These are phyloP conservation scores for Oehlia diaphana DNA, from an alignment of 192 early-diverging fungal species.

Conservation along the genomic window DNA sequence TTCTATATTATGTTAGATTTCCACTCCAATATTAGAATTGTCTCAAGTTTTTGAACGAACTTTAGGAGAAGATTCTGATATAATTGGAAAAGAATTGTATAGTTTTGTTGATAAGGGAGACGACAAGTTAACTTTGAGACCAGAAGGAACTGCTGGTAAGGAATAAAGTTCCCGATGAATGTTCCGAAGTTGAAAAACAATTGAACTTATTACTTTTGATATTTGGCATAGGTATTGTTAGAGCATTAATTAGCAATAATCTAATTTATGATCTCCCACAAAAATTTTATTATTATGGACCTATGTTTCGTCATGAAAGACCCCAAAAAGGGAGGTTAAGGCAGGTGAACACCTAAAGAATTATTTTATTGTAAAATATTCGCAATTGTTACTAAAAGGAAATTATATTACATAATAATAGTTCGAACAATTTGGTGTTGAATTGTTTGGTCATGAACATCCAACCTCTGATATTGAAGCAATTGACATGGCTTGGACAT, in stretches of 20 bases:
- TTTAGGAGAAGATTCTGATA: slow-evolving; percentile 62
- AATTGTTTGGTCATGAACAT: slow-evolving; percentile 53
- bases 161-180: not conserved
- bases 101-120: slow-evolving; percentile 61
- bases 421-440: slow-evolving; percentile 74
- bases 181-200: not conserved
- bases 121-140: slow-evolving; percentile 61
- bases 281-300: slow-evolving; percentile 60
- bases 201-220: not conserved
- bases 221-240: slow-evolving; percentile 34
- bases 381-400: not conserved
- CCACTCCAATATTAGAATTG: slow-evolving; percentile 67
- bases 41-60: slow-evolving; percentile 63
- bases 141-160: slow-evolving; percentile 63
- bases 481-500: slow-evolving; percentile 52
- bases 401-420: slow-evolving; percentile 16
- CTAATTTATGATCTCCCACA: slow-evolving; percentile 47
- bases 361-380: not conserved
- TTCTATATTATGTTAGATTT: slow-evolving; percentile 35
- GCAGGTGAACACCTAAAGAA: slow-evolving; percentile 38
- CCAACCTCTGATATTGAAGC: slow-evolving; percentile 60
- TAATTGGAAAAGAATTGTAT: slow-evolving; percentile 71
- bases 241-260: slow-evolving; percentile 48
- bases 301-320: slow-evolving; percentile 73
- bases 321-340: slow-evolving; percentile 68